phyloP scores from a whole-genome alignment of 1,284 basidiomycete species.

The Fomitopsis schrenkii region DNA sequence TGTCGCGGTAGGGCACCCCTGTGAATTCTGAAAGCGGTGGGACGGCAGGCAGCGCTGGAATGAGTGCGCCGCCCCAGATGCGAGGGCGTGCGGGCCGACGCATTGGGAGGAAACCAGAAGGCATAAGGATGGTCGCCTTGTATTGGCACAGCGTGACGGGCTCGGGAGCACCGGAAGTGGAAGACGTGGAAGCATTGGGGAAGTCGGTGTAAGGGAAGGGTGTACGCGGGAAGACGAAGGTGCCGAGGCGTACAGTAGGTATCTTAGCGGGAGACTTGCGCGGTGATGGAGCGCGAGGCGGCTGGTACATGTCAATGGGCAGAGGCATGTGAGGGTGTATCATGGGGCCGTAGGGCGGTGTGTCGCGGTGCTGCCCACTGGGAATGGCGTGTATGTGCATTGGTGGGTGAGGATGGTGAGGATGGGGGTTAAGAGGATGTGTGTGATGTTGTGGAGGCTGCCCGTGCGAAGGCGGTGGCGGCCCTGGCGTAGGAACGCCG shows the following conservation, averaged over 20 bases:
- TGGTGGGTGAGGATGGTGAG: conserved; percentile 7
- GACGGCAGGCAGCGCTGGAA: conserved; percentile 34
- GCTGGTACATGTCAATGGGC: background rate
- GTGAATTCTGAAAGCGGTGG: conserved; percentile 12
- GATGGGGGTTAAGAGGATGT: conserved; percentile 21
- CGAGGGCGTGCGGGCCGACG: conserved; percentile 43
- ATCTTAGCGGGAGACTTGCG: conserved; percentile 17
- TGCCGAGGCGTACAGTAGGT: conserved; percentile 44
- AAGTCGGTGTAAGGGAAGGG: conserved; percentile 39
- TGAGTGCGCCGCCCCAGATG: conserved; percentile 66
- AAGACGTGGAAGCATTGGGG: conserved; percentile 16
- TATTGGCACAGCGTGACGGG: conserved; percentile 43
- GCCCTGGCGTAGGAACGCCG: conserved; percentile 5
- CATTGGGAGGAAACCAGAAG: conserved; percentile 51
- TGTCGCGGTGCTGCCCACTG: conserved; percentile 8
- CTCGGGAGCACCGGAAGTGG: conserved; percentile 8
- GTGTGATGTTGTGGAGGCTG: conserved; percentile 14
- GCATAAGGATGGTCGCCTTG: conserved; percentile 57
- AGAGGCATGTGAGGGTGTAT: background rate
- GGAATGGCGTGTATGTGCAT: conserved; percentile 1
- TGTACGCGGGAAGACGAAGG: conserved; percentile 44
- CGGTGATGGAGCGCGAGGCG: conserved; percentile 6
- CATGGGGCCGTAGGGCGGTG: conserved; percentile 10
- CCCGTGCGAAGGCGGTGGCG: conserved; percentile 12
- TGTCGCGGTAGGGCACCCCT: conserved; percentile 11